Conservation (phyloP, 768 basidiomycete species). For the Ephemerocybe angulata region DNA sequence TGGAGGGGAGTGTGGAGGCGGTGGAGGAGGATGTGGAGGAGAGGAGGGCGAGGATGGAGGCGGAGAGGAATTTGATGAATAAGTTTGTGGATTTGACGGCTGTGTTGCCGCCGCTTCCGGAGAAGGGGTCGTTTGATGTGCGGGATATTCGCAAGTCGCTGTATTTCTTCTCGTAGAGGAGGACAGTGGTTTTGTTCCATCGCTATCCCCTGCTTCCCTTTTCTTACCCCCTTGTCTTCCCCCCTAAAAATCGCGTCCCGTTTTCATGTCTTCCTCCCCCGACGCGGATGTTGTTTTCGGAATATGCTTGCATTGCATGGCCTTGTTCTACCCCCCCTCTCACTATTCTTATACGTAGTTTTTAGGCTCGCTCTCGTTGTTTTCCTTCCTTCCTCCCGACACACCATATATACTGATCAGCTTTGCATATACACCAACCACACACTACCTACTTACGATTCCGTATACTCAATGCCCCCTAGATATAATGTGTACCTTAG, state of each 20-base stretch:
- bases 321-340: too few species aligned
- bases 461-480: not conserved
- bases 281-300: not conserved
- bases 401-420: not conserved
- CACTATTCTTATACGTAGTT: too few species aligned
- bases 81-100: slow-evolving; percentile 75
- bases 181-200: not conserved
- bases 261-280: not conserved
- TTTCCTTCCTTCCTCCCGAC: not conserved
- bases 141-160: slow-evolving; percentile 71
- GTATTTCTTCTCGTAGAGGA: slow-evolving; percentile 88
- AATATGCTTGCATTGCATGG: too few species aligned
- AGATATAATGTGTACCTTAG: not conserved
- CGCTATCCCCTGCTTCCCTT: not conserved
- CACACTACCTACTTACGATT: not conserved
- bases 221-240: not conserved
- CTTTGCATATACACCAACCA: not conserved
- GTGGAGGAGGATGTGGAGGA: slow-evolving; percentile 1
- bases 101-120: slow-evolving; percentile 75
- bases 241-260: too few species aligned
- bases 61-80: slow-evolving; percentile 28
- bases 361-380: not conserved
- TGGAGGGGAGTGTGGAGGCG: not conserved
- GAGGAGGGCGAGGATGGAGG: slow-evolving; percentile 6
- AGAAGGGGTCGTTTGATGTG: slow-evolving; percentile 85